These are phyloP conservation scores for Neurospora terricola DNA, from an alignment of 495 filamentous ascomycete genomes.

Conservation along the genomic window DNA sequence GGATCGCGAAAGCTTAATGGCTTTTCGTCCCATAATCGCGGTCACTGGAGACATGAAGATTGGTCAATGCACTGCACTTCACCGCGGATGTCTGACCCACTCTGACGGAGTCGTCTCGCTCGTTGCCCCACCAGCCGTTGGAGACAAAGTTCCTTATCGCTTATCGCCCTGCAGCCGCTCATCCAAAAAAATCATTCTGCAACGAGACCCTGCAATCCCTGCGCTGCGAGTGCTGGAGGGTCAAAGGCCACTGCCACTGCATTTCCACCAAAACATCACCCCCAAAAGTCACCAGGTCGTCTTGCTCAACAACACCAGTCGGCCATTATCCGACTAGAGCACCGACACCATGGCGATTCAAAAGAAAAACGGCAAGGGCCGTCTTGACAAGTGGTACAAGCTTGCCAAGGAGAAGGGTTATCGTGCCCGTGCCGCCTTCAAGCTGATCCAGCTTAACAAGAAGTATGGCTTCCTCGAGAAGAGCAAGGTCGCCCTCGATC, in stretches of 20 bases:
- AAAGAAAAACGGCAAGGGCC: constrained; percentile 99
- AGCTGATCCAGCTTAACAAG: constrained; percentile 96
- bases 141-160: constrained; percentile 13
- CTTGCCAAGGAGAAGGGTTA: constrained; percentile 98
- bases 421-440: constrained; percentile 92
- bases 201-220: constrained; percentile 2
- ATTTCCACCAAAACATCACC: neutral
- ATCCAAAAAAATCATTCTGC: constrained; percentile 4
- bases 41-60: neutral
- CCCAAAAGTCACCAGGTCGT: neutral
- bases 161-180: constrained; percentile 15
- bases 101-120: neutral
- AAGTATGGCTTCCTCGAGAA: constrained; percentile 97
- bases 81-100: neutral
- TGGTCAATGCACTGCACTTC: neutral
- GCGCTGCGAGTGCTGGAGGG: neutral
- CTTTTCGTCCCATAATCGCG: neutral
- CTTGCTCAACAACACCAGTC: constrained; percentile 3
- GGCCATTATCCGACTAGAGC: constrained; percentile 1
- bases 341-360: constrained; percentile 74
- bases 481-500: constrained; percentile 90
- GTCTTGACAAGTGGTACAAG: constrained; percentile 88
- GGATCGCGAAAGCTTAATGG: neutral
- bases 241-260: neutral
- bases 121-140: neutral